A percentile compares a stretch with the other conserved stretches of the same genome.
Evolutionary conservation across 768 basidiomycete genomes (phyloP).

Genomic region (Tylopilus plumbeoviolaceoides): DNA sequence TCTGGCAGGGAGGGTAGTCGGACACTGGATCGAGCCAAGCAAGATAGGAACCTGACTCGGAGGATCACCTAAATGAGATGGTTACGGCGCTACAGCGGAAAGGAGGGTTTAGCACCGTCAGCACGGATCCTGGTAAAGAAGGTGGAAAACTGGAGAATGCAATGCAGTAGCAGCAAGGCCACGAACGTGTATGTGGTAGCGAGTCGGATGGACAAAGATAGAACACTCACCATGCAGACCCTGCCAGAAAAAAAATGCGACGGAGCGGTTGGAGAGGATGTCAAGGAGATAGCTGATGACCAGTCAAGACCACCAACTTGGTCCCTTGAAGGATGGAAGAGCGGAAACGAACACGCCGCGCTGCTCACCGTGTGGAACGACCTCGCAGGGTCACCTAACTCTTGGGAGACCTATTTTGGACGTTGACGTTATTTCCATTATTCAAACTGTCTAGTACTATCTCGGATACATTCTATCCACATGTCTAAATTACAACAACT

Average conservation of each 20-base stretch:
- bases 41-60: conserved; percentile 27
- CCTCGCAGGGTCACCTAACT: not conserved
- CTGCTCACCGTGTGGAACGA: conserved; percentile 17
- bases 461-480: not conserved
- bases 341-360: conserved; percentile 13
- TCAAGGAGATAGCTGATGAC: conserved; percentile 12
- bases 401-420: conserved; percentile 6
- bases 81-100: conserved; percentile 27
- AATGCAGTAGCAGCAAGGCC: conserved; percentile 25
- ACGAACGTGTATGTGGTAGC: conserved; percentile 12
- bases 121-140: conserved; percentile 10
- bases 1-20: conserved; percentile 11
- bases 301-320: conserved; percentile 26
- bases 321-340: conserved; percentile 12
- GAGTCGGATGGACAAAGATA: not conserved
- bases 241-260: conserved; percentile 14
- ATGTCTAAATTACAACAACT: not conserved
- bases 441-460: conserved; percentile 1
- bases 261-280: conserved; percentile 1
- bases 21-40: conserved; percentile 20
- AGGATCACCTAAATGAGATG: conserved; percentile 28
- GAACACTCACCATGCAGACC: conserved; percentile 25
- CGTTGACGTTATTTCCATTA: conserved; percentile 7
- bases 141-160: conserved; percentile 14
- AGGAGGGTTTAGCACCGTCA: conserved; percentile 11